A percentile compares a stretch with the other conserved stretches of the same genome.
phyloP scores from a whole-genome alignment of 768 basidiomycete genomes.

The Kwoniella mangroviensis region DNA sequence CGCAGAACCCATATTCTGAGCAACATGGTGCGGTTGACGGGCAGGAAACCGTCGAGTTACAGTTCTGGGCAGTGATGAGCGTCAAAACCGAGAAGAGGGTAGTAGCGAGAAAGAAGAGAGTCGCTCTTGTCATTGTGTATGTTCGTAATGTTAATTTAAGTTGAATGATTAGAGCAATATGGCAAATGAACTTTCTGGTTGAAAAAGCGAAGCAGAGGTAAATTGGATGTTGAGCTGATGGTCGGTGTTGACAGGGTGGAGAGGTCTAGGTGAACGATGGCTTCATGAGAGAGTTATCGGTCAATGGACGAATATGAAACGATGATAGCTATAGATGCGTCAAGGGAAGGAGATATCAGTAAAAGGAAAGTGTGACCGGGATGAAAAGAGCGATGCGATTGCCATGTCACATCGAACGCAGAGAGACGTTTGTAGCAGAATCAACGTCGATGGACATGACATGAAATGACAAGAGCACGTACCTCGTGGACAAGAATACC shows the following conservation, averaged over 20 bases:
- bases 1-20: constrained; percentile 67
- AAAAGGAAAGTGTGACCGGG: neutral
- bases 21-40: constrained; percentile 48
- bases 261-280: neutral
- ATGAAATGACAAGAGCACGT: neutral
- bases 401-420: neutral
- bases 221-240: no score
- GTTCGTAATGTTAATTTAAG: neutral
- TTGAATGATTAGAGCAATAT: no score
- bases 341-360: neutral
- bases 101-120: constrained; percentile 3
- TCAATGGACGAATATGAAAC: neutral
- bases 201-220: neutral
- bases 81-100: constrained; percentile 15
- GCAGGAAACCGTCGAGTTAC: constrained; percentile 41
- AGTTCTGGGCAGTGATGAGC: constrained; percentile 29
- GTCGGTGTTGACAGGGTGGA: no score
- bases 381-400: neutral
- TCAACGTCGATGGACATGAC: neutral
- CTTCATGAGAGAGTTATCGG: neutral
- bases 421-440: no score
- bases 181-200: no score
- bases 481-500: neutral
- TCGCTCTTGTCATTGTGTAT: neutral
- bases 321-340: neutral